phyloP scores from a whole-genome alignment of 208 protist species.

The Trypanosoma caninum region DNA sequence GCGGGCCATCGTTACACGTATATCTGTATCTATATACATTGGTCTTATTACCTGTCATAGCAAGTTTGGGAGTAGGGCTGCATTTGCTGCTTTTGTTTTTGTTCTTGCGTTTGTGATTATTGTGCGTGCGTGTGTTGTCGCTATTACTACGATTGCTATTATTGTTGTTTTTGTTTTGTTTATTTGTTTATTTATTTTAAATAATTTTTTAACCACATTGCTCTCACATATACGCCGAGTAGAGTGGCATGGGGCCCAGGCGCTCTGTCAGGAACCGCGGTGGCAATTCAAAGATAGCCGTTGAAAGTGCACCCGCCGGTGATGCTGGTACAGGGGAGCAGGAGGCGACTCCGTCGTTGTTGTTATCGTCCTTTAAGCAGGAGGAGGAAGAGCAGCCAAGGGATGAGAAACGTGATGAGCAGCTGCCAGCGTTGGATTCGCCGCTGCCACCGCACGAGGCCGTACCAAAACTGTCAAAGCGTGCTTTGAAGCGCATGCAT shows the following conservation, averaged over 20 bases:
- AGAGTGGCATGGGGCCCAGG: no score
- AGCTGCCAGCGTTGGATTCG: not conserved
- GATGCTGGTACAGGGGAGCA: not conserved
- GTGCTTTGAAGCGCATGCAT: constrained; percentile 14
- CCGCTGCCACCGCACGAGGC: not conserved
- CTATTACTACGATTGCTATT: no score
- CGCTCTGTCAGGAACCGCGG: no score
- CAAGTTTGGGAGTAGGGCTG: not conserved
- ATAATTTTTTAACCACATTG: no score
- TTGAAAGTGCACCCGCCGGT: not conserved
- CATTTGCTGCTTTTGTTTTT: no score
- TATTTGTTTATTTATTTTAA: no score
- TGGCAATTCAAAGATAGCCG: not conserved
- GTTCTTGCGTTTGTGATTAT: no score
- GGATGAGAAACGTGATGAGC: not conserved
- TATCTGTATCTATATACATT: not conserved
- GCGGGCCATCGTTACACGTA: not conserved
- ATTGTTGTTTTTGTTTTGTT: not conserved
- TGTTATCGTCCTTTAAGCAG: no score
- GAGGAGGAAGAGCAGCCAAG: not conserved
- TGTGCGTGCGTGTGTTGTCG: no score
- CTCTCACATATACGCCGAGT: no score
- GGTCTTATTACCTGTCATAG: not conserved
- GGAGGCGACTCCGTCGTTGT: not conserved
- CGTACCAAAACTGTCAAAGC: constrained; percentile 11